A percentile compares a stretch with the other conserved stretches of the same genome.
Evolutionary conservation across 108 stramenopile genomes (phyloP).

Genomic region (Fistulifera pelliculosa): DNA sequence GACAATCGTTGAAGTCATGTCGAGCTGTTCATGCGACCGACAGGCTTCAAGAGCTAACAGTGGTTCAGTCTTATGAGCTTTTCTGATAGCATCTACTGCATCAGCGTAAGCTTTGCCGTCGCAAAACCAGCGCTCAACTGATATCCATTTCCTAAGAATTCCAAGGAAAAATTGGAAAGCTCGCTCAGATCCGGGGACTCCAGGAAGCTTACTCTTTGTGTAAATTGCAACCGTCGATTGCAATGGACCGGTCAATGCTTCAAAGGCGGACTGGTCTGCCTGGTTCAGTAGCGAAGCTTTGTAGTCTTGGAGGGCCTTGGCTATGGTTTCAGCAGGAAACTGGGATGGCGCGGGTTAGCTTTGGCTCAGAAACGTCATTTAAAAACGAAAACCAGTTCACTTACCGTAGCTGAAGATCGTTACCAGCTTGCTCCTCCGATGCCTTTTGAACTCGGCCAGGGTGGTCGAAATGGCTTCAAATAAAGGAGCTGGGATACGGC

Average conservation of each 20-base stretch:
- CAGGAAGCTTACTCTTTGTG: slow-evolving; percentile 44
- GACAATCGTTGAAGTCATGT: slow-evolving; percentile 62
- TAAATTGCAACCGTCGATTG: slow-evolving; percentile 60
- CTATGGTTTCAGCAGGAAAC: background rate
- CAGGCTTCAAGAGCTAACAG: slow-evolving; percentile 69
- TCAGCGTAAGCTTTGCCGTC: slow-evolving; percentile 82
- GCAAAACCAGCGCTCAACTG: slow-evolving; percentile 83
- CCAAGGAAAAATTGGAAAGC: slow-evolving; percentile 49
- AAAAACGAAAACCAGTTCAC: slow-evolving; percentile 4
- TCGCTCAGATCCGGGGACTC: slow-evolving; percentile 76
- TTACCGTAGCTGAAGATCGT: slow-evolving; percentile 25
- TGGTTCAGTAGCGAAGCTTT: slow-evolving; percentile 17
- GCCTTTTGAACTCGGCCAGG: slow-evolving; percentile 42
- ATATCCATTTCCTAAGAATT: slow-evolving; percentile 72
- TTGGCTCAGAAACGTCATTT: no score
- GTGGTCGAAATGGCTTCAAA: slow-evolving; percentile 48
- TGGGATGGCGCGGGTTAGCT: background rate
- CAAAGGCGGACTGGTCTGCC: slow-evolving; percentile 50
- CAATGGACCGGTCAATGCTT: slow-evolving; percentile 55
- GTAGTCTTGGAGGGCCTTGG: background rate
- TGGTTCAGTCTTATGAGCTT: slow-evolving; percentile 56
- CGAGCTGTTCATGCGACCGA: slow-evolving; percentile 75
- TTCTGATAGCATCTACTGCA: slow-evolving; percentile 82
- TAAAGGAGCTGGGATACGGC: slow-evolving; percentile 74
- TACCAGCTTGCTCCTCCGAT: slow-evolving; percentile 9